Conservation (phyloP, 805 yeast species). For the Scheffersomyces ergatensis region DNA sequence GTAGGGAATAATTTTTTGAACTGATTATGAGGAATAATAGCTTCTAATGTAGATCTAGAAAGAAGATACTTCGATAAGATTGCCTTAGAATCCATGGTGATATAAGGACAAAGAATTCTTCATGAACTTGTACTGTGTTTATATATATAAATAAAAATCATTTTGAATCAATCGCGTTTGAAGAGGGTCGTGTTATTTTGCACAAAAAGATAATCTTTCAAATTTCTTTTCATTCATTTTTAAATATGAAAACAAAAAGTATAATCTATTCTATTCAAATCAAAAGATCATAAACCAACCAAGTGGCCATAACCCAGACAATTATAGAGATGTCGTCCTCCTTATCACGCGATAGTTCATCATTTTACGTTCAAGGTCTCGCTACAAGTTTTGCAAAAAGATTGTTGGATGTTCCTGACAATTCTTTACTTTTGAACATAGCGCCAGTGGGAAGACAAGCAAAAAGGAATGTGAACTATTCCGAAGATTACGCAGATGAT, state of each 20-base stretch:
- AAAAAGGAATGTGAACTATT: conserved; percentile 75
- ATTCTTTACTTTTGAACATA: conserved; percentile 63
- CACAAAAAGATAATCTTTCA: too few relatives aligned
- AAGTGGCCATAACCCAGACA: too few relatives aligned
- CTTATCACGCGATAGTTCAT: conserved; percentile 6
- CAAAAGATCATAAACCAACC: too few relatives aligned
- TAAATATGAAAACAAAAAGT: too few relatives aligned
- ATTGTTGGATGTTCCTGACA: conserved; percentile 62
- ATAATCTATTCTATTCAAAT: too few relatives aligned
- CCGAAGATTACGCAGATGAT: conserved; percentile 61
- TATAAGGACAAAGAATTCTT: too few relatives aligned
- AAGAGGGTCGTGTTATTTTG: too few relatives aligned
- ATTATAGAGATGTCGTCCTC: not conserved
- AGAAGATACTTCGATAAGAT: conserved; percentile 19
- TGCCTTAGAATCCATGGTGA: conserved; percentile 22
- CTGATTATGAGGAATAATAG: conserved; percentile 14
- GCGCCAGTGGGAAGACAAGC: conserved; percentile 77
- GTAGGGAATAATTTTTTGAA: conserved; percentile 16
- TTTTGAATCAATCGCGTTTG: too few relatives aligned
- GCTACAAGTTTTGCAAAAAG: conserved; percentile 73
- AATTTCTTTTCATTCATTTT: too few relatives aligned
- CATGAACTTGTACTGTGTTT: too few relatives aligned
- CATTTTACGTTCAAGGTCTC: conserved; percentile 55
- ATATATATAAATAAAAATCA: too few relatives aligned
- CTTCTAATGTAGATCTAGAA: conserved; percentile 13